These are phyloP conservation scores for Penicillium cinerascens DNA, from an alignment of 495 filamentous ascomycete genomes.

Conservation along the genomic window DNA sequence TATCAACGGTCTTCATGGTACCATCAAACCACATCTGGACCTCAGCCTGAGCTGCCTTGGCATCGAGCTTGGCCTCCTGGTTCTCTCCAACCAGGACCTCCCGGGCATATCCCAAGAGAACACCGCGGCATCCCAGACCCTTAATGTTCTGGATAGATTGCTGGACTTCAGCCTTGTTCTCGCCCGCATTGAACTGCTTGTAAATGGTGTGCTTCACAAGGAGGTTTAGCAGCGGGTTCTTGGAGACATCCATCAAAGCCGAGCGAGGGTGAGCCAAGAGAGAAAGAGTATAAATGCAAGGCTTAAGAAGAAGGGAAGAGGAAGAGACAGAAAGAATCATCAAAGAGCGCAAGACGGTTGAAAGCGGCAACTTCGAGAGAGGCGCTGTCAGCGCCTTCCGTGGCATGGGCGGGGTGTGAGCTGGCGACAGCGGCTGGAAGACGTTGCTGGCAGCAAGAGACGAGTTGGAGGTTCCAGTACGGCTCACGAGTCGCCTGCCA, in stretches of 20 bases:
- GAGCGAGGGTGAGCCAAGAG: slow-evolving; percentile 66
- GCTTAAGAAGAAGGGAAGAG: slow-evolving; percentile 65
- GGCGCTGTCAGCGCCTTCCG: slow-evolving; percentile 40
- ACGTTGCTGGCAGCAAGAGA: slow-evolving; percentile 28
- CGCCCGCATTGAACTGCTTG: slow-evolving; percentile 51
- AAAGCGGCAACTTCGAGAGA: slow-evolving; percentile 69
- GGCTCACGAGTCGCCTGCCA: slow-evolving; percentile 32
- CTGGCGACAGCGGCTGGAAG: slow-evolving; percentile 19
- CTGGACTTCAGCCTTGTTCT: slow-evolving; percentile 46
- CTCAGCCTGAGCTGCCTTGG: slow-evolving; percentile 48
- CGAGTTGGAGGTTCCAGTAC: slow-evolving; percentile 38
- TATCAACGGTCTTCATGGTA: slow-evolving; percentile 70
- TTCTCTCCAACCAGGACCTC: slow-evolving; percentile 43
- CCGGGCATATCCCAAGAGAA: slow-evolving; percentile 47
- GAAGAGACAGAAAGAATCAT: slow-evolving; percentile 77
- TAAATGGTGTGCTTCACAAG: slow-evolving; percentile 49
- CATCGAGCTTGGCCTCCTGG: slow-evolving; percentile 29
- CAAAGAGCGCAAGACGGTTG: slow-evolving; percentile 71
- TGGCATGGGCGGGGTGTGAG: slow-evolving; percentile 9
- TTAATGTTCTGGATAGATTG: slow-evolving; percentile 43
- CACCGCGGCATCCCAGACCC: slow-evolving; percentile 42
- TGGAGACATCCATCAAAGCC: slow-evolving; percentile 44
- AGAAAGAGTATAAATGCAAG: slow-evolving; percentile 66
- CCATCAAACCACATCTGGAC: slow-evolving; percentile 71
- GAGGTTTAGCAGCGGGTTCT: slow-evolving; percentile 42